These are phyloP conservation scores for Adansonia grandidieri DNA, from an alignment of 441 rosid species.

Conservation along the genomic window DNA sequence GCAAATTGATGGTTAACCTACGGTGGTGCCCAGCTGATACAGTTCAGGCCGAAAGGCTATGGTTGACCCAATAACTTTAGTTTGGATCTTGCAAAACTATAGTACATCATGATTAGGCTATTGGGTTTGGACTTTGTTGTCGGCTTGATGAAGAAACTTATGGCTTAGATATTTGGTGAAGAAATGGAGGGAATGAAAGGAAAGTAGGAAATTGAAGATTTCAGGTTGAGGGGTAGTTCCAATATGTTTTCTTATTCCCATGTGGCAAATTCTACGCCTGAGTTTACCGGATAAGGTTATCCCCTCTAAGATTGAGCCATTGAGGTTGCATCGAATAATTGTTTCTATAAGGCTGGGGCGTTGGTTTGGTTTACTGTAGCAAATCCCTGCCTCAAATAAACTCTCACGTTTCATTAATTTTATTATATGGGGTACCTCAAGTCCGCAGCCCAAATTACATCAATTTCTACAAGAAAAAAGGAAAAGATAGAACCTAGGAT, in stretches of 20 bases:
- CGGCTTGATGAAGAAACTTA: not conserved
- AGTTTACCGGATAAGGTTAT: conserved; percentile 45
- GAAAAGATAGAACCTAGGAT: too few relatives aligned
- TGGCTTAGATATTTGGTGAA: conserved; percentile 21
- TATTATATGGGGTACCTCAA: too few relatives aligned
- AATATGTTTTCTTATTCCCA: not conserved
- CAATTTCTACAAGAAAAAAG: too few relatives aligned
- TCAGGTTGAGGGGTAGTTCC: not conserved
- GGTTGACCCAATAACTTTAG: too few relatives aligned
- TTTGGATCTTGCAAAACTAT: too few relatives aligned
- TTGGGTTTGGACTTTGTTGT: not conserved
- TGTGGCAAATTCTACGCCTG: conserved; percentile 31
- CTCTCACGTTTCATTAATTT: too few relatives aligned
- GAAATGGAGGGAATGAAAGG: conserved; percentile 11
- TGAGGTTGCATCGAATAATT: not conserved
- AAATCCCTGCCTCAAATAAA: too few relatives aligned
- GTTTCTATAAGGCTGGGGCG: not conserved
- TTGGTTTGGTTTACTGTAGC: not conserved
- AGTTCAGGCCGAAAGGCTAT: too few relatives aligned
- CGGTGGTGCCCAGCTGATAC: too few relatives aligned
- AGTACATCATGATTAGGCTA: too few relatives aligned
- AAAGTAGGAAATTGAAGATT: conserved; percentile 32
- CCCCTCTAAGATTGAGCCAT: conserved; percentile 30
- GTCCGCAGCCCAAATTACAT: too few relatives aligned
- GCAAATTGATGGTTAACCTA: too few relatives aligned